Evolutionary conservation across 192 early-diverging fungal species (phyloP).

Genomic region (Coemansia sp.): DNA sequence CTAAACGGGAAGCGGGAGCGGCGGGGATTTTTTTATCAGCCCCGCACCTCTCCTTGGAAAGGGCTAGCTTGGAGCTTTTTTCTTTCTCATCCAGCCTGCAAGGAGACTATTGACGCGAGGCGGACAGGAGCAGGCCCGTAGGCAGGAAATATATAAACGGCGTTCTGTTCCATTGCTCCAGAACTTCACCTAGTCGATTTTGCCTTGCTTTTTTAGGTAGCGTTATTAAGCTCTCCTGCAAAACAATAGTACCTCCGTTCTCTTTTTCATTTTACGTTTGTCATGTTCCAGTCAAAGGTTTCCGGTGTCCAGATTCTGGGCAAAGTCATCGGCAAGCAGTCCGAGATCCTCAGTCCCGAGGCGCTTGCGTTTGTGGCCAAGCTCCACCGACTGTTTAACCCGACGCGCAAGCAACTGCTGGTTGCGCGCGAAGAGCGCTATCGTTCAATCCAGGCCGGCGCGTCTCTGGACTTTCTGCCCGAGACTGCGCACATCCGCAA

Average conservation of each 20-base stretch:
- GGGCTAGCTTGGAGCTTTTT: too few species aligned
- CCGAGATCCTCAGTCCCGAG: constrained; percentile 76
- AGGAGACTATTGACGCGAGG: too few species aligned
- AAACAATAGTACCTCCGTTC: background rate
- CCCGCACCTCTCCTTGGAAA: too few species aligned
- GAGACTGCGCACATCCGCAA: constrained; percentile 88
- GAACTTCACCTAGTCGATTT: too few species aligned
- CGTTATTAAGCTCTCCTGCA: background rate
- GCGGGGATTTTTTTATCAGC: too few species aligned
- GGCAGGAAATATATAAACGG: too few species aligned
- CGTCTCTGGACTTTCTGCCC: constrained; percentile 85
- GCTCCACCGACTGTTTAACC: constrained; percentile 88
- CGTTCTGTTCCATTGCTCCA: too few species aligned
- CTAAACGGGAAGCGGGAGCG: too few species aligned
- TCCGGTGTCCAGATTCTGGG: constrained; percentile 71
- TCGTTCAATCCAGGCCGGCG: constrained; percentile 72
- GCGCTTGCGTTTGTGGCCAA: constrained; percentile 84
- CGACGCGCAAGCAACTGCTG: constrained; percentile 82
- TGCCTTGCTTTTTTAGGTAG: too few species aligned
- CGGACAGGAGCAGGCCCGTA: too few species aligned
- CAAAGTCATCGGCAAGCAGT: constrained; percentile 58
- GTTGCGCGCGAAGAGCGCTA: constrained; percentile 74
- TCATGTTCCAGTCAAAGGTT: constrained; percentile 52
- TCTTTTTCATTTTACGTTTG: background rate
- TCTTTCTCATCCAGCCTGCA: too few species aligned